These are phyloP conservation scores for Termitomyces sp. DNA, from an alignment of 768 basidiomycete genomes.

Conservation along the genomic window DNA sequence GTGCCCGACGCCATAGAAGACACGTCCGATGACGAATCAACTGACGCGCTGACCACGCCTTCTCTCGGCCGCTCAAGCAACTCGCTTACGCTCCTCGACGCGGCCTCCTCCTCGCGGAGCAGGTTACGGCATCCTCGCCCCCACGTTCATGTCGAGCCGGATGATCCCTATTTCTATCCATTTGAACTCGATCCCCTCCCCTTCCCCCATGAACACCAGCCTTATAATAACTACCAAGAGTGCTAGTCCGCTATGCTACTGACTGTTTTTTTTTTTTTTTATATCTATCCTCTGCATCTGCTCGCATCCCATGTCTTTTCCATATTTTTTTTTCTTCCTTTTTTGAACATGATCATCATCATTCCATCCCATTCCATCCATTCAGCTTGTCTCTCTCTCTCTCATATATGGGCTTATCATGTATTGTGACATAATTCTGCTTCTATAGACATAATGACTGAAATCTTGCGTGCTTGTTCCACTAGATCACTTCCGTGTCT, in stretches of 20 bases:
- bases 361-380: neutral
- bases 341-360: conserved; percentile 8
- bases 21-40: conserved; percentile 75
- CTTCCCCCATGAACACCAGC: conserved; percentile 50
- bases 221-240: conserved; percentile 59
- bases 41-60: conserved; percentile 64
- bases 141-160: conserved; percentile 60
- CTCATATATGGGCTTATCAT: conserved; percentile 7
- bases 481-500: conserved; percentile 9
- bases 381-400: conserved; percentile 4
- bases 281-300: conserved; percentile 14
- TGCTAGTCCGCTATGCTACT: conserved; percentile 47
- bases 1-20: conserved; percentile 84
- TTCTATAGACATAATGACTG: conserved; percentile 7
- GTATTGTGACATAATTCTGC: conserved; percentile 10
- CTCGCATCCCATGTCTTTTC: conserved; percentile 20
- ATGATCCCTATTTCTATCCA: conserved; percentile 58
- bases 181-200: conserved; percentile 73
- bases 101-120: conserved; percentile 48
- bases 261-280: conserved; percentile 25
- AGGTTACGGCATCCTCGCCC: conserved; percentile 42
- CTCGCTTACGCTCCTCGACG: conserved; percentile 47
- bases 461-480: neutral
- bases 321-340: neutral
- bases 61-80: conserved; percentile 56